Percentiles rank a stretch among this genome's conserved stretches.
phyloP scores from a whole-genome alignment of 2,329 filamentous ascomycete species.

The Aspergillus transmontanensis region DNA sequence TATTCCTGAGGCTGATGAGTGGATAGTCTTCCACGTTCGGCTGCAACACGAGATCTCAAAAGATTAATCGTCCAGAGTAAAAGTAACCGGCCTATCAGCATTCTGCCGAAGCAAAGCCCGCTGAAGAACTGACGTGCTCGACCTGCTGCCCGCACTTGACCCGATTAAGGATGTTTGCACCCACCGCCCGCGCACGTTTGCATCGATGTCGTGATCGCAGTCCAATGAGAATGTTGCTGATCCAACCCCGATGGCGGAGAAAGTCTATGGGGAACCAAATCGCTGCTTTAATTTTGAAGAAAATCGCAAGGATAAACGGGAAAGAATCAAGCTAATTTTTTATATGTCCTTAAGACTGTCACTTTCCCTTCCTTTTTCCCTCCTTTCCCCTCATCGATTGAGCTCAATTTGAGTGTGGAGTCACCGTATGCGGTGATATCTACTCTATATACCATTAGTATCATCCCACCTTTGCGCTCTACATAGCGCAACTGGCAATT shows the following conservation, averaged over 20 bases:
- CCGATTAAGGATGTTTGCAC: conserved; percentile 35
- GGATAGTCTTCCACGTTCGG: neutral
- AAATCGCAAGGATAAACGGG: conserved; percentile 13
- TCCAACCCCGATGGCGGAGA: conserved; percentile 42
- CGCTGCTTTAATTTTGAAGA: conserved; percentile 11
- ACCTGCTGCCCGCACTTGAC: conserved; percentile 28
- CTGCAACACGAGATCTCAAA: neutral
- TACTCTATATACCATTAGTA: conserved; percentile 24
- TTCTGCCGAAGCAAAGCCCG: conserved; percentile 27
- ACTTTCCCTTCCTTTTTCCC: conserved; percentile 15
- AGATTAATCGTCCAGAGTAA: neutral
- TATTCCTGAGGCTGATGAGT: neutral
- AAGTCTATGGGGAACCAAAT: conserved; percentile 19
- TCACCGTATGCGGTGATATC: conserved; percentile 38
- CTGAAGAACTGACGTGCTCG: conserved; percentile 32
- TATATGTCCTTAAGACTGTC: conserved; percentile 5
- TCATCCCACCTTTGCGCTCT: conserved; percentile 32
- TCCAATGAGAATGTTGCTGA: conserved; percentile 42
- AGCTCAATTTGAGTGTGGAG: conserved; percentile 28
- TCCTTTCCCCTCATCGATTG: conserved; percentile 13
- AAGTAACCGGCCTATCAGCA: neutral
- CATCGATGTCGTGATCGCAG: conserved; percentile 50
- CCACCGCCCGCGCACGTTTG: conserved; percentile 25
- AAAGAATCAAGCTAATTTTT: conserved; percentile 14
- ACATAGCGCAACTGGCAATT: conserved; percentile 26